Percentiles rank a stretch among this genome's conserved stretches.
Conservation (phyloP, 805 yeast species). For the Yarrowia yakushimensis region DNA sequence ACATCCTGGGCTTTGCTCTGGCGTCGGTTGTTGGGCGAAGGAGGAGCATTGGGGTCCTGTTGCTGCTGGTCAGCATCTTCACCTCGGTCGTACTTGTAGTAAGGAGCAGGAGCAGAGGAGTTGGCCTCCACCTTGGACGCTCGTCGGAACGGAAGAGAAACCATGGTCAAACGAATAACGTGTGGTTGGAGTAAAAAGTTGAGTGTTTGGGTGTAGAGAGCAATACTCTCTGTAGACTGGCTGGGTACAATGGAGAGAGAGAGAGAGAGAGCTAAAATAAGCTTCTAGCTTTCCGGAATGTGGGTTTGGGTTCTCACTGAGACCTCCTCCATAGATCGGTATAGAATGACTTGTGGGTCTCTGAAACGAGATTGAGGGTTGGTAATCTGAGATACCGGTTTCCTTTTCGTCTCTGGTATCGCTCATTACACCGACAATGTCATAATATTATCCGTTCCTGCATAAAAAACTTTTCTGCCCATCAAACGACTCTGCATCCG, state of each 20-base stretch:
- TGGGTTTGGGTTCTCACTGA: not conserved
- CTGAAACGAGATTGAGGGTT: not conserved
- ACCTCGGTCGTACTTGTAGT: conserved; percentile 23
- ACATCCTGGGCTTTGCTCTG: conserved; percentile 21
- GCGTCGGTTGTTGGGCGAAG: conserved; percentile 20
- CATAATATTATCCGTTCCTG: not conserved
- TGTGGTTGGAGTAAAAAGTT: not conserved
- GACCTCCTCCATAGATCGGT: not conserved
- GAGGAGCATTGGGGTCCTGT: conserved; percentile 23
- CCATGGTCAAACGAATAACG: not conserved
- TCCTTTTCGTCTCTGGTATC: too few relatives aligned
- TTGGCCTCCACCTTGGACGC: conserved; percentile 18
- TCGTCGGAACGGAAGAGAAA: conserved; percentile 12
- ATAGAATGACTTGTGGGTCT: not conserved
- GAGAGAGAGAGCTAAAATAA: not conserved
- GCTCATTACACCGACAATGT: too few relatives aligned
- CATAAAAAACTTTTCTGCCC: conserved; percentile 11
- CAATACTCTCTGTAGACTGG: not conserved
- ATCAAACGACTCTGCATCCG: not conserved
- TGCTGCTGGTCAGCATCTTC: not conserved
- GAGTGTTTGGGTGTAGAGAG: not conserved
- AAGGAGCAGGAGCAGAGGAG: conserved; percentile 22
- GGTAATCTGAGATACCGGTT: too few relatives aligned
- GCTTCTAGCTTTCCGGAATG: not conserved
- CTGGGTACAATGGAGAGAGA: conserved; percentile 7